Percentiles rank a stretch among this genome's conserved stretches.
These are phyloP conservation scores for Elsinoe arachidis DNA, from an alignment of 2,329 filamentous ascomycete genomes.

Conservation along the genomic window DNA sequence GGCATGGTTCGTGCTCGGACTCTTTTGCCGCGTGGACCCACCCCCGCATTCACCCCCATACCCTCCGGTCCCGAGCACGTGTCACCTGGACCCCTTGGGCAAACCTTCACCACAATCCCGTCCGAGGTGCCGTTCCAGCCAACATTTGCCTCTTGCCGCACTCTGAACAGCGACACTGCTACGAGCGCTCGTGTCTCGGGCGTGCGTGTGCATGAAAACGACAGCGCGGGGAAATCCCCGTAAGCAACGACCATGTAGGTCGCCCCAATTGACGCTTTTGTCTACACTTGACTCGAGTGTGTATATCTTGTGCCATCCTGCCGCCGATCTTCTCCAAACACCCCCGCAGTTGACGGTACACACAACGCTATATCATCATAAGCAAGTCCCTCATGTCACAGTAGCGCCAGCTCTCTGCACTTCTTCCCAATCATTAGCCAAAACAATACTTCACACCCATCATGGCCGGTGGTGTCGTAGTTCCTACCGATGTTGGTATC, in stretches of 20 bases:
- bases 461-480: not conserved
- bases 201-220: not conserved
- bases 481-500: not conserved
- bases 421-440: not conserved
- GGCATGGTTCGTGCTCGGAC: not conserved
- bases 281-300: not conserved
- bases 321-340: conserved; percentile 2
- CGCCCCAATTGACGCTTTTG: not conserved
- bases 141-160: not conserved
- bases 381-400: not conserved
- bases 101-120: not conserved
- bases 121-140: not conserved
- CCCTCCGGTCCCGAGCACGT: not conserved
- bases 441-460: not conserved
- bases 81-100: not conserved
- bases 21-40: not conserved
- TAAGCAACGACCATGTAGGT: not conserved
- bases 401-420: too few species aligned
- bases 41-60: not conserved
- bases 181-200: not conserved
- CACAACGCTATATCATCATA: not conserved
- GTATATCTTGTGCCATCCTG: not conserved
- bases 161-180: not conserved
- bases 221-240: not conserved
- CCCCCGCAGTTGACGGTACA: not conserved